Evolutionary conservation across 2,329 filamentous ascomycete genomes (phyloP).

Genomic region (Neopestalotiopsis sp.): DNA sequence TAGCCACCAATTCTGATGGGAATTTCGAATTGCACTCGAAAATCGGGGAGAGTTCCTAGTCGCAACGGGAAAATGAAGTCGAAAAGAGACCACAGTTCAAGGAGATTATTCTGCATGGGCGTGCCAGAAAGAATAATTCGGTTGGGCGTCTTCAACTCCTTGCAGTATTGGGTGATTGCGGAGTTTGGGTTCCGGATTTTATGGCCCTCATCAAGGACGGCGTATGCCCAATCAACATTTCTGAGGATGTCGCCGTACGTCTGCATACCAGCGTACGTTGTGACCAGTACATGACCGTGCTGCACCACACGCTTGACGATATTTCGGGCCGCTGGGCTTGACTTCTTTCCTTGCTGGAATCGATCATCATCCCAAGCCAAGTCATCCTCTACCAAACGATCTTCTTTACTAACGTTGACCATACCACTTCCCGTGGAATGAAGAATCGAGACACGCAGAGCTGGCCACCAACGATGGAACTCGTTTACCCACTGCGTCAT

Average conservation of each 20-base stretch:
- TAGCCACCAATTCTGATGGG: conserved; percentile 94
- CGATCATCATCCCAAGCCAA: conserved; percentile 54
- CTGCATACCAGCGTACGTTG: conserved; percentile 94
- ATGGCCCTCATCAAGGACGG: conserved; percentile 94
- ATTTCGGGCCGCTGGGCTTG: conserved; percentile 72
- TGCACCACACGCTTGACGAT: conserved; percentile 83
- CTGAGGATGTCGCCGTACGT: conserved; percentile 86
- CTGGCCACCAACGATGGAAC: conserved; percentile 99
- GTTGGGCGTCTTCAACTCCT: conserved; percentile 88
- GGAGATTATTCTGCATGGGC: conserved; percentile 95
- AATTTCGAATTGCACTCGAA: conserved; percentile 89
- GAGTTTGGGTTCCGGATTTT: conserved; percentile 98
- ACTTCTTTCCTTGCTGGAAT: conserved; percentile 46
- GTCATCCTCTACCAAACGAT: conserved; percentile 58
- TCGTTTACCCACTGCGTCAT: conserved; percentile 98
- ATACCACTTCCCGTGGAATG: conserved; percentile 97
- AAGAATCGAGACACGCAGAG: conserved; percentile 91
- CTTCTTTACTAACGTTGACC: conserved; percentile 77
- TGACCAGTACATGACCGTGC: conserved; percentile 91
- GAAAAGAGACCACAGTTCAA: conserved; percentile 95
- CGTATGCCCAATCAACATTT: conserved; percentile 88
- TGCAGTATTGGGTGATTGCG: conserved; percentile 92
- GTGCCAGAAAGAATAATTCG: conserved; percentile 94
- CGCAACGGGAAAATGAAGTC: conserved; percentile 98
- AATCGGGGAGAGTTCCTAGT: conserved; percentile 87